These are phyloP conservation scores for Sclerotinia sclerotiorum DNA, from an alignment of 2,329 filamentous ascomycete genomes.

Conservation along the genomic window DNA sequence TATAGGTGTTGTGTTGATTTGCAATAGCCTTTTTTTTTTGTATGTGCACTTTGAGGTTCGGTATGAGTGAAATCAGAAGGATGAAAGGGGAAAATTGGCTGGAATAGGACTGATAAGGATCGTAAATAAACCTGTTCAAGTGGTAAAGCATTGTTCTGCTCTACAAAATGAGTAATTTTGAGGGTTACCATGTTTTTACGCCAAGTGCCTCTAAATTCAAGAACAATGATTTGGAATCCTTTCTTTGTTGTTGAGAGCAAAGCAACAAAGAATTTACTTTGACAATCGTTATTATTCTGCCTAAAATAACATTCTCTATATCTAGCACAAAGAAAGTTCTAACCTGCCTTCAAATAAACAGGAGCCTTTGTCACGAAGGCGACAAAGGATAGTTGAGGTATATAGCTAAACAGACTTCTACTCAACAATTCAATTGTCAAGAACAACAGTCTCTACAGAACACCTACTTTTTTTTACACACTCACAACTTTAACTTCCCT, in stretches of 20 bases:
- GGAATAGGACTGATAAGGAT: background rate
- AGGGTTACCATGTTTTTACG: background rate
- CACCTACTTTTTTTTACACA: background rate
- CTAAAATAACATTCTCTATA: background rate
- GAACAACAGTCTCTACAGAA: slow-evolving; percentile 1
- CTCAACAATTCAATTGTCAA: slow-evolving; percentile 15
- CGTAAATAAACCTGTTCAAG: background rate
- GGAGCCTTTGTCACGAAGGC: background rate
- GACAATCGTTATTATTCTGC: background rate
- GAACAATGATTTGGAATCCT: background rate
- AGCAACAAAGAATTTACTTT: background rate
- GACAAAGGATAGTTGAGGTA: background rate
- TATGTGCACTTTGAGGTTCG: background rate
- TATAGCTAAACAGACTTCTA: background rate
- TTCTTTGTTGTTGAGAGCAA: background rate
- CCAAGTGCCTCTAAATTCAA: background rate
- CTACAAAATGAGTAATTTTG: background rate
- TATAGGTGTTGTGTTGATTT: background rate
- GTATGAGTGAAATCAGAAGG: background rate
- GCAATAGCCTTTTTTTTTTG: background rate
- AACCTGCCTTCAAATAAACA: too few species aligned
- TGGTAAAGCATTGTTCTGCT: slow-evolving; percentile 13
- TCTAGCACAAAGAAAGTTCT: background rate
- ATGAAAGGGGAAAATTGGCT: background rate
- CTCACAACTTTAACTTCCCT: background rate